Evolutionary conservation across 2,329 filamentous ascomycete genomes (phyloP).

Genomic region (Hymenoscyphus fraxineus): DNA sequence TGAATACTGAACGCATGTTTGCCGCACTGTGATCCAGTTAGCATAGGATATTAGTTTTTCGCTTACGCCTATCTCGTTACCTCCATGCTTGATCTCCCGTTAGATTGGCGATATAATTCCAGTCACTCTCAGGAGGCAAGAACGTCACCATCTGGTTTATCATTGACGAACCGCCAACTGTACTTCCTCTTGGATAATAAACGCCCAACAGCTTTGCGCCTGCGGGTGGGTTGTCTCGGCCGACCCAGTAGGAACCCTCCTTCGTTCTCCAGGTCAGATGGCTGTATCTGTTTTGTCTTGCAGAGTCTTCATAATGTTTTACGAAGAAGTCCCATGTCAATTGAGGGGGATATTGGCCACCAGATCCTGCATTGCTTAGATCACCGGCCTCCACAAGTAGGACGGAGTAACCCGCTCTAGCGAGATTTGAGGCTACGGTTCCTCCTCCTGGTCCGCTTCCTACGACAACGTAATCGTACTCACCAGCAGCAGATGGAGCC

Average conservation of each 20-base stretch:
- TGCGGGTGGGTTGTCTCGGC: slow-evolving; percentile 30
- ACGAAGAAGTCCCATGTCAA: slow-evolving; percentile 48
- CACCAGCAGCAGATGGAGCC: not conserved
- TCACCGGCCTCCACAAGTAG: slow-evolving; percentile 52
- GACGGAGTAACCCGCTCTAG: slow-evolving; percentile 47
- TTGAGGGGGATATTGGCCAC: slow-evolving; percentile 43
- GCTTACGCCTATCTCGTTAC: not conserved
- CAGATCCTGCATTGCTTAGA: slow-evolving; percentile 46
- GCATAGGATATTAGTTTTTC: not conserved
- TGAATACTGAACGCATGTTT: slow-evolving; percentile 41
- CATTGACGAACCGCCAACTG: slow-evolving; percentile 38
- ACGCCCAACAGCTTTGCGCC: slow-evolving; percentile 36
- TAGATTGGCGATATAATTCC: slow-evolving; percentile 38
- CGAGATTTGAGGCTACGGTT: slow-evolving; percentile 47
- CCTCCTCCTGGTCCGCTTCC: slow-evolving; percentile 51
- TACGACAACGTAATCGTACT: slow-evolving; percentile 52
- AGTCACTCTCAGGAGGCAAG: slow-evolving; percentile 41
- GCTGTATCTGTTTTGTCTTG: slow-evolving; percentile 17
- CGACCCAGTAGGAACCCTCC: slow-evolving; percentile 27
- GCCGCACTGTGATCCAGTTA: slow-evolving; percentile 19
- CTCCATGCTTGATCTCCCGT: slow-evolving; percentile 44
- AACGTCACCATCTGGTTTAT: slow-evolving; percentile 39
- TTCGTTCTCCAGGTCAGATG: slow-evolving; percentile 37
- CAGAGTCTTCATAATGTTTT: slow-evolving; percentile 21
- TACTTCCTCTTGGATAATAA: slow-evolving; percentile 38